phyloP scores from a whole-genome alignment of 2,329 filamentous ascomycete species.

The Chaetomiaceae sp. region DNA sequence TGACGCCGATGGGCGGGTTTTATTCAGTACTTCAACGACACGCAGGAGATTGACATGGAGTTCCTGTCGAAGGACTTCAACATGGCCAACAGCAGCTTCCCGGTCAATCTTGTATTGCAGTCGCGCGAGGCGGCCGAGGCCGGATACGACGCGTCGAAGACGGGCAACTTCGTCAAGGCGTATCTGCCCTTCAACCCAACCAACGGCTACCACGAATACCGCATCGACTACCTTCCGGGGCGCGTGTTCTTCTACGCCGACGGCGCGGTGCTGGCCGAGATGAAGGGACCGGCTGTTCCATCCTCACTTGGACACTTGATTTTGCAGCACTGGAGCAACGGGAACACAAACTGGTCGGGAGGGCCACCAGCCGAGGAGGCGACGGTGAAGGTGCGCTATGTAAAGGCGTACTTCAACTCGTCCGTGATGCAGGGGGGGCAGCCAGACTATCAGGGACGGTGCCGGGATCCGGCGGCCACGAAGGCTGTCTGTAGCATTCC shows the following conservation, averaged over 20 bases:
- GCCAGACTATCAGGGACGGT: slow-evolving; percentile 36
- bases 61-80: slow-evolving; percentile 64
- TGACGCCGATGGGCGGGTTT: too few species aligned
- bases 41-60: slow-evolving; percentile 76
- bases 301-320: slow-evolving; percentile 58
- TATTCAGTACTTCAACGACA: slow-evolving; percentile 67
- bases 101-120: slow-evolving; percentile 71
- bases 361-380: slow-evolving; percentile 62
- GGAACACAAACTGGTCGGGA: slow-evolving; percentile 62
- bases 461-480: slow-evolving; percentile 32
- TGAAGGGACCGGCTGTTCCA: slow-evolving; percentile 54
- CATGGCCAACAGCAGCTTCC: slow-evolving; percentile 41
- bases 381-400: slow-evolving; percentile 57
- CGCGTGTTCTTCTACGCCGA: slow-evolving; percentile 66
- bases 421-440: slow-evolving; percentile 39
- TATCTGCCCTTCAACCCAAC: slow-evolving; percentile 62
- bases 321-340: slow-evolving; percentile 74
- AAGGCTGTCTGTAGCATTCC: slow-evolving; percentile 46
- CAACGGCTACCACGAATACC: slow-evolving; percentile 65
- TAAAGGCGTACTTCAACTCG: slow-evolving; percentile 77
- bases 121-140: slow-evolving; percentile 51
- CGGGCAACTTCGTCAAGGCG: slow-evolving; percentile 50
- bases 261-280: slow-evolving; percentile 47
- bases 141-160: slow-evolving; percentile 57
- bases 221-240: slow-evolving; percentile 64